Evolutionary conservation across 192 early-diverging fungal genomes (phyloP), one percentile per base, ranked within the genome.

Genomic region (Funneliformis geosporum): DNA sequence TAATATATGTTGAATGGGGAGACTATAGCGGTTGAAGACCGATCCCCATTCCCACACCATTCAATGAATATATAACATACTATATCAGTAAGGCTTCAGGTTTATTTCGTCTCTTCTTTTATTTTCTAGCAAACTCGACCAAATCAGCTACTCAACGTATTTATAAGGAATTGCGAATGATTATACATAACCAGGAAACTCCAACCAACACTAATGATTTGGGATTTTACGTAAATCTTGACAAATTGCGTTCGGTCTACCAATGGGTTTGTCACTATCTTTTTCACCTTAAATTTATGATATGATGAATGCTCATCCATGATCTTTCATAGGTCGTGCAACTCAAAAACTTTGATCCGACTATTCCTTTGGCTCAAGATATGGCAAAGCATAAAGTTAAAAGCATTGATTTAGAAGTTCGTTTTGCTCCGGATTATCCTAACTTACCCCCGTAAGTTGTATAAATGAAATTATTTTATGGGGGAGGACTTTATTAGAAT

Each of bases 361-460:
- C 2, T 21, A 60, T 80, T 43, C 75, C 78, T 1, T 60, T 83
- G 18, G 81, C 82, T 27, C 69, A 80, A 76, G 82, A 83, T 68
- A 80, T 83, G 80, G 61, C 55, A 39, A 46, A 28, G 5, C 64
- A 77, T 28, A 79, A 79, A 27, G 78, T 76, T 16, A 80, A 77
- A 43, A 28, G 33, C 27, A 76, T 83, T 38, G 80, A 80, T 55
- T 33, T 83, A 10, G 82, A 83, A 82, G 67, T 83, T 46, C 50
- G 82, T 28, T 83, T 83, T 79, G 59, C 78, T 10, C 80, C 80
- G 16, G 82, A 83, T n/a, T 83, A 68, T 69, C 81, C 75, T 47
- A 64, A 59, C 33, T 55, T 69, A 23, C 83, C 83, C 18, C 85
- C 85, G 47, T 79, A 68, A 28, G 66, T 70, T 50, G n/a, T n/a